These are phyloP conservation scores for Paraurostyla sp. DNA, from an alignment of 73 alveolate genomes.

Conservation along the genomic window DNA sequence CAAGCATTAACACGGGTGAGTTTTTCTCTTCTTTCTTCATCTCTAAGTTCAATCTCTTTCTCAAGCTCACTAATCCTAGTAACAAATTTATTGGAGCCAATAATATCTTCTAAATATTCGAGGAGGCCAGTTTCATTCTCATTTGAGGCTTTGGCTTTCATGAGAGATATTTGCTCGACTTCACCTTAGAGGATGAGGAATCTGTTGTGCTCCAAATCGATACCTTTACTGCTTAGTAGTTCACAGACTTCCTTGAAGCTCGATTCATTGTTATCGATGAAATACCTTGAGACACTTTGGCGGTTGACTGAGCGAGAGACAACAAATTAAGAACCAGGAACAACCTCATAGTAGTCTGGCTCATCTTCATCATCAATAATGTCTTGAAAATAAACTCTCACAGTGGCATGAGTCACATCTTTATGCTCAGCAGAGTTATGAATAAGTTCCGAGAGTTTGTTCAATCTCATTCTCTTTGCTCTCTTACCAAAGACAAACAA, in stretches of 20 bases:
- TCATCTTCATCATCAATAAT: slow-evolving; percentile 78
- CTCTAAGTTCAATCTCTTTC: slow-evolving; percentile 71
- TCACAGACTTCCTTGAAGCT: slow-evolving; percentile 85
- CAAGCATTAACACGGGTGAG: slow-evolving; percentile 53
- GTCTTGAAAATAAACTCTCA: slow-evolving; percentile 79
- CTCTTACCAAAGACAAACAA: slow-evolving; percentile 97
- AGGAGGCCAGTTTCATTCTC: slow-evolving; percentile 89
- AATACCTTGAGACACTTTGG: slow-evolving; percentile 75
- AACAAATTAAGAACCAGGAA: slow-evolving; percentile 84
- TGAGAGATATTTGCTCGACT: slow-evolving; percentile 96
- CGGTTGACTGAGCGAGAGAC: slow-evolving; percentile 82
- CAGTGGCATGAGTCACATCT: slow-evolving; percentile 79
- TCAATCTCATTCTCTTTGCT: slow-evolving; percentile 94
- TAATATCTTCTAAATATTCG: slow-evolving; percentile 89
- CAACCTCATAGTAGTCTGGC: slow-evolving; percentile 74
- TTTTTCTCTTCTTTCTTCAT: slow-evolving; percentile 37
- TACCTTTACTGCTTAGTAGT: slow-evolving; percentile 85
- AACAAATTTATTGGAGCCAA: slow-evolving; percentile 87
- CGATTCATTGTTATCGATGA: slow-evolving; percentile 78
- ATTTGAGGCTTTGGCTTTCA: slow-evolving; percentile 92
- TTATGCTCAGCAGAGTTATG: slow-evolving; percentile 69
- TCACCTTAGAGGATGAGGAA: slow-evolving; percentile 96
- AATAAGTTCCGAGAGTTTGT: slow-evolving; percentile 78
- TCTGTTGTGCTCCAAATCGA: slow-evolving; percentile 95
- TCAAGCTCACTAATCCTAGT: slow-evolving; percentile 78